phyloP scores from a whole-genome alignment of 129 eudicot genomes.

The Helianthus annuus region HanXRQr2.0-SUNRISE NC_035446.2:112253915-112254414 shows the following conservation, averaged over 20 bases:
- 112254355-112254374: slow-evolving; percentile 51
- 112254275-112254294: slow-evolving; percentile 38
- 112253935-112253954: slow-evolving; percentile 49
- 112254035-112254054: slow-evolving; percentile 88
- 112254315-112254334: slow-evolving; percentile 23
- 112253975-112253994: slow-evolving; percentile 69
- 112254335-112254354: slow-evolving; percentile 35
- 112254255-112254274: slow-evolving; percentile 63
- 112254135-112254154: slow-evolving; percentile 81
- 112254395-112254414: slow-evolving; percentile 31
- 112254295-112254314: slow-evolving; percentile 25
- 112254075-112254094: slow-evolving; percentile 79
- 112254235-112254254: slow-evolving; percentile 59
- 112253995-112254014: slow-evolving; percentile 84
- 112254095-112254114: slow-evolving; percentile 61
- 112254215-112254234: slow-evolving; percentile 55
- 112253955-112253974: slow-evolving; percentile 80
- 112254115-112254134: slow-evolving; percentile 86
- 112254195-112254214: slow-evolving; percentile 30
- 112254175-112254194: slow-evolving; percentile 28
- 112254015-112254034: slow-evolving; percentile 46
- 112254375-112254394: slow-evolving; percentile 42
- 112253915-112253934: slow-evolving; percentile 24
- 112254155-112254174: slow-evolving; percentile 67
- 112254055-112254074: slow-evolving; percentile 81